Conservation (phyloP, 805 yeast species). For the Geotrichum ghanense region DNA sequence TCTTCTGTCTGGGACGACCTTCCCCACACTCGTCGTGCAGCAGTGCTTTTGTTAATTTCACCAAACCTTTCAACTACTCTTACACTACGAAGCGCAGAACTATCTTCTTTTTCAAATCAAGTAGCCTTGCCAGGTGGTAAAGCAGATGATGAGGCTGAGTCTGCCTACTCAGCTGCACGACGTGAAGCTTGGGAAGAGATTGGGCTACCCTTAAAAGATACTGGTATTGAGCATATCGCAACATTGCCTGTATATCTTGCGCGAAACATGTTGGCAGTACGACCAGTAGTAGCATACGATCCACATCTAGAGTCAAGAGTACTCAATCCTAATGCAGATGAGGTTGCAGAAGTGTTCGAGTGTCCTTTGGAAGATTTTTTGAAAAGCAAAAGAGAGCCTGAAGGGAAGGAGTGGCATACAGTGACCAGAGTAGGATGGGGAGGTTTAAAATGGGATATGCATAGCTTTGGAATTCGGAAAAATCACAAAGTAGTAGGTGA, state of each 20-base stretch:
- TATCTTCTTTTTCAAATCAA: conserved; percentile 77
- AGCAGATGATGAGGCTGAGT: conserved; percentile 52
- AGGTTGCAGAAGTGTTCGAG: conserved; percentile 24
- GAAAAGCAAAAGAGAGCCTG: conserved; percentile 4
- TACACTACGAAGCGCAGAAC: conserved; percentile 61
- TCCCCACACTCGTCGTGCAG: conserved; percentile 61
- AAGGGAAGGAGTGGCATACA: conserved; percentile 12
- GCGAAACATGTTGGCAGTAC: conserved; percentile 69
- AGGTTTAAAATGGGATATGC: conserved; percentile 25
- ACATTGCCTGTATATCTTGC: conserved; percentile 71
- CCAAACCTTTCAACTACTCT: conserved; percentile 61
- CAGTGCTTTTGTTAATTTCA: conserved; percentile 68
- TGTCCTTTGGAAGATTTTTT: conserved; percentile 19
- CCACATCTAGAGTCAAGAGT: neutral
- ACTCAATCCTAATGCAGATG: conserved; percentile 9
- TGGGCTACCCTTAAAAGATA: conserved; percentile 39
- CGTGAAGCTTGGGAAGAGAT: conserved; percentile 85
- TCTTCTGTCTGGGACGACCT: conserved; percentile 37
- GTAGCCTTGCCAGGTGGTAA: conserved; percentile 92
- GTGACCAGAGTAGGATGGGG: conserved; percentile 23
- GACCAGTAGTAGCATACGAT: conserved; percentile 35
- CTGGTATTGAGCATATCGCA: conserved; percentile 48
- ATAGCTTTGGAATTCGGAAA: conserved; percentile 20
- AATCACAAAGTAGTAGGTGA: conserved; percentile 22
- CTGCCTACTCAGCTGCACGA: conserved; percentile 65